These are phyloP conservation scores for Rasamsonia emersonii DNA, from an alignment of 2,329 filamentous ascomycete genomes.

Conservation along the genomic window DNA sequence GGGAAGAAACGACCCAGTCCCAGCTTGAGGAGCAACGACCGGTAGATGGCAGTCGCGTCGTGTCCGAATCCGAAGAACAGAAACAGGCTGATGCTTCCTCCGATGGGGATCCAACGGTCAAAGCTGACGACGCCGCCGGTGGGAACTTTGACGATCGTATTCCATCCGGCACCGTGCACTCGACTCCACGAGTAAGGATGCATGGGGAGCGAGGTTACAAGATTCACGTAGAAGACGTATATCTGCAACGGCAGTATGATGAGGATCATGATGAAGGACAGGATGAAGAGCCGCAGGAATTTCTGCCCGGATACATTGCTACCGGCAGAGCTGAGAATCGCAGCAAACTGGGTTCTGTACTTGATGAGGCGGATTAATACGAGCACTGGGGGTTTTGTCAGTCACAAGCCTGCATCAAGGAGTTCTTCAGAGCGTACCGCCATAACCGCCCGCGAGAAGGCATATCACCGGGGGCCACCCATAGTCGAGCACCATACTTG, in stretches of 20 bases:
- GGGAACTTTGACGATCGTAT: slow-evolving; percentile 40
- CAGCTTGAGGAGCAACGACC: slow-evolving; percentile 32
- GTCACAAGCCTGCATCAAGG: neutral
- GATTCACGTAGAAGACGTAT: slow-evolving; percentile 43
- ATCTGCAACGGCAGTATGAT: slow-evolving; percentile 46
- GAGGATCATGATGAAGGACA: slow-evolving; percentile 48
- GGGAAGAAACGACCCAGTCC: slow-evolving; percentile 31
- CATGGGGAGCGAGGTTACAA: slow-evolving; percentile 24
- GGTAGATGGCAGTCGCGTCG: slow-evolving; percentile 52
- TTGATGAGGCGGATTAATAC: slow-evolving; percentile 52
- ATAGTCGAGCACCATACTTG: slow-evolving; percentile 44
- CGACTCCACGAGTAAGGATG: slow-evolving; percentile 44
- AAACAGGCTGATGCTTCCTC: slow-evolving; percentile 48
- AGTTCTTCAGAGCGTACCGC: slow-evolving; percentile 36
- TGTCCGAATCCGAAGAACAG: slow-evolving; percentile 56
- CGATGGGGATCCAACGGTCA: slow-evolving; percentile 52
- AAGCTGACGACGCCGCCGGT: slow-evolving; percentile 38
- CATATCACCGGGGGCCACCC: slow-evolving; percentile 51
- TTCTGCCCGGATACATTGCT: slow-evolving; percentile 49
- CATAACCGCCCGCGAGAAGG: slow-evolving; percentile 47
- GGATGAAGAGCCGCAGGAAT: slow-evolving; percentile 47
- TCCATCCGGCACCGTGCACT: slow-evolving; percentile 46
- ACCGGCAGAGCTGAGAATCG: slow-evolving; percentile 43
- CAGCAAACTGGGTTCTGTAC: slow-evolving; percentile 51
- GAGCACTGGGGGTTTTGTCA: slow-evolving; percentile 36